A percentile compares a stretch with the other conserved stretches of the same genome.
These are phyloP conservation scores for Schizophyllum commune DNA, from an alignment of 1,284 basidiomycete species.

Conservation along the genomic window DNA sequence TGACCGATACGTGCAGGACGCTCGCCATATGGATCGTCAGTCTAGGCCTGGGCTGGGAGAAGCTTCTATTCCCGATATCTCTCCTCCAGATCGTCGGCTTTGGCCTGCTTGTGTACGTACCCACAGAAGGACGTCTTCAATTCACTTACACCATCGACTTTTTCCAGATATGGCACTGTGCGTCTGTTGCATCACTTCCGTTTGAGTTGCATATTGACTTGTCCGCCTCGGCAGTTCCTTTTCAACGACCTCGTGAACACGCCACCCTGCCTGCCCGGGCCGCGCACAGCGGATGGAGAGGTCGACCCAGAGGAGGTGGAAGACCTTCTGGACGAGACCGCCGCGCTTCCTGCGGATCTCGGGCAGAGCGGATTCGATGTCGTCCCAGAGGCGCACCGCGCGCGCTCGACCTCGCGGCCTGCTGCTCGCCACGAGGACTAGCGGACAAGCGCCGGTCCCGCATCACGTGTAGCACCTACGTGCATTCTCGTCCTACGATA, in stretches of 20 bases:
- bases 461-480: neutral
- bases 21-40: conserved; percentile 89
- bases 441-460: neutral
- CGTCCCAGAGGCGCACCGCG: conserved; percentile 45
- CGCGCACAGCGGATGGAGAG: conserved; percentile 17
- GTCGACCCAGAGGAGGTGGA: conserved; percentile 43
- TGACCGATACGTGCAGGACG: conserved; percentile 95
- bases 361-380: conserved; percentile 68
- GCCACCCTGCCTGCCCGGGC: conserved; percentile 49
- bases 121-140: conserved; percentile 8
- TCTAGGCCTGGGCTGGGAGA: conserved; percentile 89
- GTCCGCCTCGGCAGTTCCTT: conserved; percentile 44
- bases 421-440: neutral
- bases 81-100: conserved; percentile 88
- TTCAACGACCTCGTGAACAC: conserved; percentile 69
- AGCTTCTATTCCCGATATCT: conserved; percentile 75
- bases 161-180: conserved; percentile 51
- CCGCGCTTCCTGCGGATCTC: conserved; percentile 63
- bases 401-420: conserved; percentile 4
- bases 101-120: conserved; percentile 74
- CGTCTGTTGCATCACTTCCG: conserved; percentile 15
- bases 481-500: neutral
- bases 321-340: conserved; percentile 63
- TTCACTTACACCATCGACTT: conserved; percentile 5
- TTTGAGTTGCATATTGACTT: conserved; percentile 7